Conservation (phyloP, 331 rosid species). For the Pyracantha coccinea region DNA sequence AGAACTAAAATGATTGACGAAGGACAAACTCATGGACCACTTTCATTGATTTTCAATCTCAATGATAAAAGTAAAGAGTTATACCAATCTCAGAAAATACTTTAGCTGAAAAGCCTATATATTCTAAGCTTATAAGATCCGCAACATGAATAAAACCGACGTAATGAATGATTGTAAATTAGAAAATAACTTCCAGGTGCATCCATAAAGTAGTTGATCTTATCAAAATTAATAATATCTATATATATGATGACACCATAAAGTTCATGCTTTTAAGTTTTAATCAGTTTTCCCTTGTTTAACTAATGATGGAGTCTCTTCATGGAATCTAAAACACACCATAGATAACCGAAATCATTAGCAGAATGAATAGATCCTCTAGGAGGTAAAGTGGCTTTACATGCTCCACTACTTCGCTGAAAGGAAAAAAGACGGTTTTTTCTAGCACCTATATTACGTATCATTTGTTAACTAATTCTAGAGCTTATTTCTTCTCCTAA, state of each 20-base stretch:
- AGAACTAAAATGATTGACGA: too few relatives aligned
- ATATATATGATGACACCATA: slow-evolving; percentile 1
- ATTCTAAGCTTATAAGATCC: too few relatives aligned
- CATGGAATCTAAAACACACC: not conserved
- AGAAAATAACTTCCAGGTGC: not conserved
- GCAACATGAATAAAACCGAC: not conserved
- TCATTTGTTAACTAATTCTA: slow-evolving; percentile 12
- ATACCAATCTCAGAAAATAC: too few relatives aligned
- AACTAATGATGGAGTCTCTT: not conserved
- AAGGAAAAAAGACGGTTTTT: slow-evolving; percentile 17
- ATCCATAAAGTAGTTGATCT: not conserved
- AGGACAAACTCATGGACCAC: too few relatives aligned
- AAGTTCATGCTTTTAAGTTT: slow-evolving; percentile 4
- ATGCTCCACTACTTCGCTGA: slow-evolving; percentile 35
- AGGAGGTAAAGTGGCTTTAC: slow-evolving; percentile 29
- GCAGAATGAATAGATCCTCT: slow-evolving; percentile 37
- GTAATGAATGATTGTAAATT: not conserved
- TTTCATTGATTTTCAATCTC: too few relatives aligned
- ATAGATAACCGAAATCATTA: slow-evolving; percentile 34
- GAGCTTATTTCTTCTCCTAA: not conserved
- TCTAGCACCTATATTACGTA: slow-evolving; percentile 16
- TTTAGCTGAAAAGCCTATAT: too few relatives aligned
- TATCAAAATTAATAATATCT: not conserved
- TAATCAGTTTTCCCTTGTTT: slow-evolving; percentile 1
- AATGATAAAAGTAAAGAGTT: too few relatives aligned